Evolutionary conservation across 768 basidiomycete species (phyloP).

Genomic region (Phaeotremella skinneri): DNA sequence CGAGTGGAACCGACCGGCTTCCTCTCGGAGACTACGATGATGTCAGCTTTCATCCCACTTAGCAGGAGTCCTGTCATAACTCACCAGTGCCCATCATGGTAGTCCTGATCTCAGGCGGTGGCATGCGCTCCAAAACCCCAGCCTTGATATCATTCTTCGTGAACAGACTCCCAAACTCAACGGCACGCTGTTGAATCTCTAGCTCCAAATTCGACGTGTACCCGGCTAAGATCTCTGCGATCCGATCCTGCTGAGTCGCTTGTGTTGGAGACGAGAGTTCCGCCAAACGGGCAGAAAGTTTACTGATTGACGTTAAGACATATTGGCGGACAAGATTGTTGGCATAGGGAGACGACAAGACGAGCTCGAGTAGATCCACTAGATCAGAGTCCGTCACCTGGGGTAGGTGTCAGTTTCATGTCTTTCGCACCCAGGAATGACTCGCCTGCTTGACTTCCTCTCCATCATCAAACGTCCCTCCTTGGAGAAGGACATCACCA

Average conservation of each 20-base stretch:
- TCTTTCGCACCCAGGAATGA: neutral
- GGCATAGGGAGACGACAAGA: slow-evolving; percentile 88
- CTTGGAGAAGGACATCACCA: slow-evolving; percentile 80
- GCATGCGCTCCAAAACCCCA: slow-evolving; percentile 96
- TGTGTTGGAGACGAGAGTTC: slow-evolving; percentile 37
- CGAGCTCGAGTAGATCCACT: slow-evolving; percentile 77
- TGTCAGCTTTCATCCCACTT: neutral
- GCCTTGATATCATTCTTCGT: slow-evolving; percentile 49
- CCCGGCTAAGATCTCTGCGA: slow-evolving; percentile 70
- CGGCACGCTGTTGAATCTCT: slow-evolving; percentile 91
- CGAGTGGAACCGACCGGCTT: slow-evolving; percentile 90
- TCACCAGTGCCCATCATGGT: slow-evolving; percentile 89
- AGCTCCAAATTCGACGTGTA: slow-evolving; percentile 87
- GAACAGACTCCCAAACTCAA: slow-evolving; percentile 88
- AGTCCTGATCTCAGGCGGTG: slow-evolving; percentile 95
- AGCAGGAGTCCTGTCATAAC: slow-evolving; percentile 44
- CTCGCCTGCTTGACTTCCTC: slow-evolving; percentile 69
- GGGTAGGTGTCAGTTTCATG: neutral
- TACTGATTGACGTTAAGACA: slow-evolving; percentile 82
- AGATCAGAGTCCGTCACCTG: slow-evolving; percentile 79
- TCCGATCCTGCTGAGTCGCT: slow-evolving; percentile 62
- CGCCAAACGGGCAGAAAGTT: slow-evolving; percentile 77
- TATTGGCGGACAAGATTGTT: slow-evolving; percentile 90
- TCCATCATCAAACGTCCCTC: slow-evolving; percentile 70
- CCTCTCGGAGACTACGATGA: slow-evolving; percentile 79